These are phyloP conservation scores for Termitomyces titanicus DNA, from an alignment of 768 basidiomycete species.

Conservation along the genomic window DNA sequence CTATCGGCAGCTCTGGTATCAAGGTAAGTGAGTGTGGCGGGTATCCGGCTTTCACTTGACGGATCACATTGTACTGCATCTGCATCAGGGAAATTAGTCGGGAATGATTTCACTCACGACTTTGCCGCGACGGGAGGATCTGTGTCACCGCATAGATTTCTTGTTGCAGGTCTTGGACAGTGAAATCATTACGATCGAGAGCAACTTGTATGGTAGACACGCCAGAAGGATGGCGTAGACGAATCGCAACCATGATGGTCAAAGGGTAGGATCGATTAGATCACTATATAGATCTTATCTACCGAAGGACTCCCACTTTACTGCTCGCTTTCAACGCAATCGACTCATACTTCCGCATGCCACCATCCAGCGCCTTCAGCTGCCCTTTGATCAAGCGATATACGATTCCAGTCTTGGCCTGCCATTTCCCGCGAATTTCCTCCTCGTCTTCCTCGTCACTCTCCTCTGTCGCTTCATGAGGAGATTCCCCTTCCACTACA, in stretches of 20 bases:
- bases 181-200: slow-evolving; percentile 44
- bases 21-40: slow-evolving; percentile 74
- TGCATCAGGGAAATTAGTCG: background rate
- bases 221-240: slow-evolving; percentile 84
- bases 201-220: slow-evolving; percentile 74
- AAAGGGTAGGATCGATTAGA: background rate
- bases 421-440: slow-evolving; percentile 12
- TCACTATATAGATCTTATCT: slow-evolving; percentile 12
- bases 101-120: slow-evolving; percentile 46
- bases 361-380: slow-evolving; percentile 20
- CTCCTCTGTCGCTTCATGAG: slow-evolving; percentile 12
- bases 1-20: slow-evolving; percentile 69
- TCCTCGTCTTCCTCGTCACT: slow-evolving; percentile 15
- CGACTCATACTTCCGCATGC: slow-evolving; percentile 22
- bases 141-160: slow-evolving; percentile 63
- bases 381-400: slow-evolving; percentile 19
- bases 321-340: slow-evolving; percentile 17
- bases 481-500: slow-evolving; percentile 23
- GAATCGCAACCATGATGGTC: slow-evolving; percentile 59
- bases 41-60: slow-evolving; percentile 77
- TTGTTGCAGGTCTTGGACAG: slow-evolving; percentile 74
- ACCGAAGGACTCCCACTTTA: slow-evolving; percentile 9
- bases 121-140: slow-evolving; percentile 75
- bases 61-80: background rate
- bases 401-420: slow-evolving; percentile 19